These are phyloP conservation scores for Lycium barbarum DNA, from an alignment of 257 asterid species.

Conservation along the genomic window DNA sequence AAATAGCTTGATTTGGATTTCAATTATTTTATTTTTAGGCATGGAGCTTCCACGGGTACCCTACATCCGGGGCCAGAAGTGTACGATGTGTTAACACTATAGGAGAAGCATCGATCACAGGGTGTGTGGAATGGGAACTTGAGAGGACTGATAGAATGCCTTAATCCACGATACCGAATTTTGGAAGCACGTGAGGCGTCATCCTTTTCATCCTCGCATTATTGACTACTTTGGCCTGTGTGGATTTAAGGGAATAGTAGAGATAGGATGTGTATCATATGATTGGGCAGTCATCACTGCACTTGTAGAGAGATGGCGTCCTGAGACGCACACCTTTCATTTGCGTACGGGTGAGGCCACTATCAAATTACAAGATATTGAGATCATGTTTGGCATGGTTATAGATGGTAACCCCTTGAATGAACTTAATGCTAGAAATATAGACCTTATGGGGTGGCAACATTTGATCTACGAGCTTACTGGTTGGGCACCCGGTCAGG, in stretches of 20 bases:
- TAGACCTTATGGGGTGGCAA: neutral
- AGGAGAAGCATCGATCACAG: too few relatives aligned
- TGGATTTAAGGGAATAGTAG: neutral
- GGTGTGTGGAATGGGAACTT: too few relatives aligned
- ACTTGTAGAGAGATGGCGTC: neutral
- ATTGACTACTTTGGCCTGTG: neutral
- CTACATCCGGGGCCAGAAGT: too few relatives aligned
- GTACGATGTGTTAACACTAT: too few relatives aligned
- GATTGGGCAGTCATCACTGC: neutral
- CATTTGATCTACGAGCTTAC: neutral
- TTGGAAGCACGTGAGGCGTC: neutral
- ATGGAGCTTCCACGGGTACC: too few relatives aligned
- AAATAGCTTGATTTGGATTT: too few relatives aligned
- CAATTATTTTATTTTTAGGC: too few relatives aligned
- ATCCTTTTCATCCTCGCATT: neutral
- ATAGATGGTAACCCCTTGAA: slow-evolving; percentile 6
- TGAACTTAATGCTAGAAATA: neutral
- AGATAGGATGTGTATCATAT: neutral
- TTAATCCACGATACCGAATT: neutral
- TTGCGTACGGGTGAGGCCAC: neutral
- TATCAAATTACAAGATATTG: neutral
- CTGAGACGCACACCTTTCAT: neutral
- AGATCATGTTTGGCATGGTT: neutral
- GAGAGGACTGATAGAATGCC: too few relatives aligned
- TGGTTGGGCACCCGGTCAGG: neutral